Evolutionary conservation across 2,329 filamentous ascomycete species (phyloP), one percentile per base, ranked within the genome.

Genomic region (Clonostachys rosea): DNA sequence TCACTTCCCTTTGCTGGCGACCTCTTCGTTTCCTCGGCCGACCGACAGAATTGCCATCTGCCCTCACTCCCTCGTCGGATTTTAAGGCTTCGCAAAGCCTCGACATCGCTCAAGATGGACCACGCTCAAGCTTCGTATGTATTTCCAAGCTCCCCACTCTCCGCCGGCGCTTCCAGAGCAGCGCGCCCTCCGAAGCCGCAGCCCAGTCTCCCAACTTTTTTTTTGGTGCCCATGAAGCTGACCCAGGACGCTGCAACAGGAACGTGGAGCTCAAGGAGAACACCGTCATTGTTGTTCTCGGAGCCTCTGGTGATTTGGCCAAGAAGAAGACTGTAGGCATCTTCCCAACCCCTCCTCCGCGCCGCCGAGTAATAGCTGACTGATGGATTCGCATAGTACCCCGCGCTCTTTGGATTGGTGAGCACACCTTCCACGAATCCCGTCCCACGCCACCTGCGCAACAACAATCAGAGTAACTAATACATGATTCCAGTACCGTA

Each of bases 191-290:
- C 24, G 24, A 30, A 30, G 24, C 24, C 24, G 24, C 24, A 30
- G 24, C 24, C 9, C 24, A 30, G 24, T 30, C 24, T 30, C 8
- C 24, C 24, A 30, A 30, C 24, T 30, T 30, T 30, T 30, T 30
- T 30, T 30, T 30, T 30, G 24, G 24, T 30, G 24, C 24, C 24
- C 13, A 16, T 48, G 36, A 37, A 33, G 33, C 48, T 30, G 24
- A 30, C 24, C 24, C 24, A 30, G 24, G 24, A 30, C 9, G 24
- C 24, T 30, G 24, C 33, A 44, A 54, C 68, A 95, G 90, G 65
- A 84, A 83, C 62, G 79, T 95, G 71, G 94, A 99, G 83, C 86
- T 99, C 65, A 99, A 96, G 80, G 90, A 97, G 65, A 95, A 99
- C 80, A 99, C 94, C 56, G 83, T 91, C 65, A 95, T 99, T 62